Percentiles rank a stretch among this genome's conserved stretches.
Conservation (phyloP, 108 stramenopile genomes). For the Skeletonema tropicum region DNA sequence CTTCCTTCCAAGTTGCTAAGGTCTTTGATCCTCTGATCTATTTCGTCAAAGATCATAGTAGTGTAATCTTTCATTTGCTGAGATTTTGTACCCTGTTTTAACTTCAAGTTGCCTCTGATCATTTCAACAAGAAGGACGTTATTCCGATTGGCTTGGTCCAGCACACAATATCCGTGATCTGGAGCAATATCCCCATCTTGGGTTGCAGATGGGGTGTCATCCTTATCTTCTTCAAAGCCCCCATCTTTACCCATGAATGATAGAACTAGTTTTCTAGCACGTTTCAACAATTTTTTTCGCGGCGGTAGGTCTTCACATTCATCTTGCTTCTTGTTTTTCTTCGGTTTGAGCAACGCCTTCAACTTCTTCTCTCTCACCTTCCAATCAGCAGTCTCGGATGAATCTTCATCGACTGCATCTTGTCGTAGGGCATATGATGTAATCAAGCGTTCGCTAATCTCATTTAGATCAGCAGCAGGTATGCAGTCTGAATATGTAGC, state of each 20-base stretch:
- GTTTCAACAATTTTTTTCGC: constrained; percentile 67
- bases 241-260: constrained; percentile 24
- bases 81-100: constrained; percentile 30
- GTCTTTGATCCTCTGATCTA: constrained; percentile 26
- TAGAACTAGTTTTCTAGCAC: constrained; percentile 67
- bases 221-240: constrained; percentile 21
- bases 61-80: constrained; percentile 18
- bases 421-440: constrained; percentile 54
- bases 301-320: constrained; percentile 68
- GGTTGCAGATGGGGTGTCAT: constrained; percentile 1
- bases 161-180: constrained; percentile 55
- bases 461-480: constrained; percentile 21
- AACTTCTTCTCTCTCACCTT: constrained; percentile 38
- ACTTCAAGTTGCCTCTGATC: constrained; percentile 48
- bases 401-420: constrained; percentile 18
- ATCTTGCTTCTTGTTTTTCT: constrained; percentile 13
- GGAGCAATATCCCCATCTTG: constrained; percentile 13
- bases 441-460: constrained; percentile 51
- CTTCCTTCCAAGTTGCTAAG: constrained; percentile 26
- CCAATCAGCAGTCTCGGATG: constrained; percentile 13
- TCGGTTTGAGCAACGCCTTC: constrained; percentile 4
- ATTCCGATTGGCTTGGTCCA: constrained; percentile 61
- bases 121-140: constrained; percentile 77
- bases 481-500: constrained; percentile 42
- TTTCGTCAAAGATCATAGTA: constrained; percentile 26